Evolutionary conservation across 2,329 filamentous ascomycete species (phyloP).

Genomic region (Exophiala sp.): DNA sequence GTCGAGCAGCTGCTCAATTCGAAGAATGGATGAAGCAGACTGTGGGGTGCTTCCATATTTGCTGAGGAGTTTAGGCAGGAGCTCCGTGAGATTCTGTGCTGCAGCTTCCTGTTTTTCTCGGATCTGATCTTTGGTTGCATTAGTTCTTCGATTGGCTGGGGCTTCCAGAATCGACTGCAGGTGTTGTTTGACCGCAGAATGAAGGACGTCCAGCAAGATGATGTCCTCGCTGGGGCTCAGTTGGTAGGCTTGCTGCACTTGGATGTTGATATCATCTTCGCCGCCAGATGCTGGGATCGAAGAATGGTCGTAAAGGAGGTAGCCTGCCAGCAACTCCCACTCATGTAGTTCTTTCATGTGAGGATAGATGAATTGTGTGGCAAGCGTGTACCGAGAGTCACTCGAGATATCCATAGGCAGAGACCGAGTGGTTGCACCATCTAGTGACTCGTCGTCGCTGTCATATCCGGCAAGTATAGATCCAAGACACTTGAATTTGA

Average conservation of each 20-base stretch:
- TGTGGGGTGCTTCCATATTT: slow-evolving; percentile 90
- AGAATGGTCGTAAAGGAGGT: slow-evolving; percentile 89
- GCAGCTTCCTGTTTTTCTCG: slow-evolving; percentile 72
- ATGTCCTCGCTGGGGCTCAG: slow-evolving; percentile 74
- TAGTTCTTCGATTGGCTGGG: slow-evolving; percentile 54
- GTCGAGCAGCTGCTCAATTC: slow-evolving; percentile 81
- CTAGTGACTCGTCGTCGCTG: slow-evolving; percentile 55
- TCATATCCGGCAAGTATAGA: slow-evolving; percentile 83
- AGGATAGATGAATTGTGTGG: slow-evolving; percentile 80
- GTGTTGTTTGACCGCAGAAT: slow-evolving; percentile 72
- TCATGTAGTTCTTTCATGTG: slow-evolving; percentile 74
- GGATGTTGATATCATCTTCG: slow-evolving; percentile 56
- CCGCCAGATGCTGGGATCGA: slow-evolving; percentile 53
- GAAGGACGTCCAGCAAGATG: slow-evolving; percentile 81
- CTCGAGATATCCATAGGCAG: slow-evolving; percentile 36
- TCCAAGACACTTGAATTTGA: slow-evolving; percentile 85
- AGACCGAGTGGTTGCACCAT: slow-evolving; percentile 32
- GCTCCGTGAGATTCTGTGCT: slow-evolving; percentile 69
- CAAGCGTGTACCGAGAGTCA: slow-evolving; percentile 80
- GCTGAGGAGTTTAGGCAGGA: slow-evolving; percentile 81
- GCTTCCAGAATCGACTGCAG: slow-evolving; percentile 65
- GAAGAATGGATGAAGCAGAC: slow-evolving; percentile 79
- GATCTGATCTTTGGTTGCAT: slow-evolving; percentile 59
- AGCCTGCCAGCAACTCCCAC: slow-evolving; percentile 86
- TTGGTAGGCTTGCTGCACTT: slow-evolving; percentile 69